Evolutionary conservation across 306 rosid species (phyloP).

Genomic region (Ziziphus jujuba): DNA sequence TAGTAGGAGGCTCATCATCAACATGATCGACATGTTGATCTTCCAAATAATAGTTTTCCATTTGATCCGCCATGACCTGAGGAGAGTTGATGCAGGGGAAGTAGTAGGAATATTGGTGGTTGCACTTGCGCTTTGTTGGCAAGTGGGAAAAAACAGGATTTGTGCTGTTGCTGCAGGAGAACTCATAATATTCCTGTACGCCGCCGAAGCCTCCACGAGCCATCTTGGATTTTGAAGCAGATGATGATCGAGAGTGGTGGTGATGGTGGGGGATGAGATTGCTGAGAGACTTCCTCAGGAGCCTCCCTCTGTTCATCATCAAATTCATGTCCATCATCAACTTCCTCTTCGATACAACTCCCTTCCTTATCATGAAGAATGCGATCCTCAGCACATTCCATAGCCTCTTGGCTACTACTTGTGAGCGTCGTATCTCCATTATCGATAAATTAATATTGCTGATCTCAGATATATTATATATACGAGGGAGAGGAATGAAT

Average conservation of each 20-base stretch:
- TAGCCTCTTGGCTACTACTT: slow-evolving; percentile 29
- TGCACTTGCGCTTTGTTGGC: slow-evolving; percentile 46
- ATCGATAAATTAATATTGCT: too few relatives aligned
- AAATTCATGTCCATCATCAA: slow-evolving; percentile 52
- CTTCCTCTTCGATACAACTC: slow-evolving; percentile 50
- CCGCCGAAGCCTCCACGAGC: too few relatives aligned
- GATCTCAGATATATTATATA: too few relatives aligned
- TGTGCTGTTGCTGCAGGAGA: slow-evolving; percentile 53
- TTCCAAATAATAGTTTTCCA: not conserved
- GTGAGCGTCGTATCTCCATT: too few relatives aligned
- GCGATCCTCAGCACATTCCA: slow-evolving; percentile 51
- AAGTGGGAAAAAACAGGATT: slow-evolving; percentile 42
- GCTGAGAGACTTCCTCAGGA: slow-evolving; percentile 41
- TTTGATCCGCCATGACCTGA: slow-evolving; percentile 32
- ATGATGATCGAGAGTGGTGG: slow-evolving; percentile 20
- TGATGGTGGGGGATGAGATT: slow-evolving; percentile 38
- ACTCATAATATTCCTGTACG: slow-evolving; percentile 43
- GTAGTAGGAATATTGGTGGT: slow-evolving; percentile 43
- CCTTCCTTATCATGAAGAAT: slow-evolving; percentile 52
- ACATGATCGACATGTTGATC: not conserved
- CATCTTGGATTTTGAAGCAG: slow-evolving; percentile 20
- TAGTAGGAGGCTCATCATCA: too few relatives aligned
- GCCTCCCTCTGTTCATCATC: slow-evolving; percentile 54
- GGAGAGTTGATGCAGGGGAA: slow-evolving; percentile 50
- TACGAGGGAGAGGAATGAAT: too few relatives aligned